phyloP scores from a whole-genome alignment of 1,284 basidiomycete species.

The Apiotrichum brassicae region DNA sequence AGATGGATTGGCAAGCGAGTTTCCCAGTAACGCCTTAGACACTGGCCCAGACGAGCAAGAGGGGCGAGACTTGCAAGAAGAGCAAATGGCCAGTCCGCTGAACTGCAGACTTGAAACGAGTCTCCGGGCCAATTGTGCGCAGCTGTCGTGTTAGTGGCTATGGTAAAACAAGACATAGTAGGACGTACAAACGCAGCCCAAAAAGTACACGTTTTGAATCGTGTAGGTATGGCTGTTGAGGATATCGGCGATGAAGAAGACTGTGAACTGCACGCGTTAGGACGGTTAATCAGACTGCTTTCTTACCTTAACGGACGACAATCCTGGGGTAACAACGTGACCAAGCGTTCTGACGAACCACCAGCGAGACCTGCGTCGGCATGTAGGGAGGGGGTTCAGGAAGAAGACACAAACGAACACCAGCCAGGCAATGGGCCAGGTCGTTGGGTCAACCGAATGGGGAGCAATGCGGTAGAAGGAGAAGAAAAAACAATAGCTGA shows the following conservation, averaged over 20 bases:
- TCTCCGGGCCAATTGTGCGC: slow-evolving; percentile 35
- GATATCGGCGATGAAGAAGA: slow-evolving; percentile 60
- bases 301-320: slow-evolving; percentile 53
- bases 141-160: too few relatives aligned
- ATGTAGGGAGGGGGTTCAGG: slow-evolving; percentile 68
- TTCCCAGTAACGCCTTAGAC: slow-evolving; percentile 76
- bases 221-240: slow-evolving; percentile 66
- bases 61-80: slow-evolving; percentile 48
- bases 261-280: slow-evolving; percentile 66
- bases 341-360: slow-evolving; percentile 68
- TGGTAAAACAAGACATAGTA: too few relatives aligned
- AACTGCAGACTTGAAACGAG: slow-evolving; percentile 57
- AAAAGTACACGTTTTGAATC: slow-evolving; percentile 60
- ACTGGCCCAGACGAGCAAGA: slow-evolving; percentile 71
- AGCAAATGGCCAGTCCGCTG: slow-evolving; percentile 54
- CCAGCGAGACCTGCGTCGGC: slow-evolving; percentile 61
- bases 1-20: slow-evolving; percentile 68
- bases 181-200: slow-evolving; percentile 46
- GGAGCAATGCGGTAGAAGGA: slow-evolving; percentile 64
- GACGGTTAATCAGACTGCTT: not conserved
- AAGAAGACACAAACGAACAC: slow-evolving; percentile 58
- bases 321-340: slow-evolving; percentile 63
- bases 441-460: slow-evolving; percentile 50
- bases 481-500: slow-evolving; percentile 78
- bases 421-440: slow-evolving; percentile 86